Evolutionary conservation across 371 early-diverging fungal species (phyloP).

Genomic region (Blastocladiella emersonii): DNA sequence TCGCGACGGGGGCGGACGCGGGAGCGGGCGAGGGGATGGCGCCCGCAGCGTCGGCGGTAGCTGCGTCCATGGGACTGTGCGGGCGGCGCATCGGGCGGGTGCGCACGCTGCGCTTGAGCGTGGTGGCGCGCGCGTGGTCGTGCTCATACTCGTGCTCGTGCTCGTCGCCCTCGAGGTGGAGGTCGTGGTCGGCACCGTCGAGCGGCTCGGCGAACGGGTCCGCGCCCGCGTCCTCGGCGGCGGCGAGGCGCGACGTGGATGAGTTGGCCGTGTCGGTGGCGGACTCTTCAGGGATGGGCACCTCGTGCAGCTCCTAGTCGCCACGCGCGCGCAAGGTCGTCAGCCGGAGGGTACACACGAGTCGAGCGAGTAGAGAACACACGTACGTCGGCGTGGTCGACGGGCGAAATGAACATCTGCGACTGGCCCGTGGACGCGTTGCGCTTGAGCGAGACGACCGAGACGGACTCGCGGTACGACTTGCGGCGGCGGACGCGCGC

Average conservation of each 20-base stretch:
- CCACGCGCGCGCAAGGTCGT: background rate
- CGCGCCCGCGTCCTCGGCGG: too few relatives aligned
- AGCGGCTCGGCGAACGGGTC: too few relatives aligned
- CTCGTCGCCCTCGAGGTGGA: too few relatives aligned
- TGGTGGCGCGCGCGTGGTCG: too few relatives aligned
- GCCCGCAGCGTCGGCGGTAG: too few relatives aligned
- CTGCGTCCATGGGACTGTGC: background rate
- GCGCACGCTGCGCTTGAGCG: background rate
- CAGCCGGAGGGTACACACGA: too few relatives aligned
- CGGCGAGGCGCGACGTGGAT: background rate
- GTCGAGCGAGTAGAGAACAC: too few relatives aligned
- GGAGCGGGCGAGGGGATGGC: too few relatives aligned
- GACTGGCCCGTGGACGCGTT: background rate
- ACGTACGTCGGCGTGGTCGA: background rate
- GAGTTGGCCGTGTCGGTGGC: background rate
- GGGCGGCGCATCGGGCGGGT: background rate
- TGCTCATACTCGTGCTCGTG: too few relatives aligned
- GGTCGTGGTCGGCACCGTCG: too few relatives aligned
- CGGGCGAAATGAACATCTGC: background rate
- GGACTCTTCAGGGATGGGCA: background rate
- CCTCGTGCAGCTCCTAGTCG: background rate
- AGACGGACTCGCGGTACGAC: background rate
- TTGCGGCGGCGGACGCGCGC: background rate
- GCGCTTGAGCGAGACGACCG: background rate
- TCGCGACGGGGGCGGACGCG: too few relatives aligned